Percentiles rank a stretch among this genome's conserved stretches.
These are phyloP conservation scores for Lepidopterella palustris DNA, from an alignment of 495 filamentous ascomycete genomes.

Conservation along the genomic window DNA sequence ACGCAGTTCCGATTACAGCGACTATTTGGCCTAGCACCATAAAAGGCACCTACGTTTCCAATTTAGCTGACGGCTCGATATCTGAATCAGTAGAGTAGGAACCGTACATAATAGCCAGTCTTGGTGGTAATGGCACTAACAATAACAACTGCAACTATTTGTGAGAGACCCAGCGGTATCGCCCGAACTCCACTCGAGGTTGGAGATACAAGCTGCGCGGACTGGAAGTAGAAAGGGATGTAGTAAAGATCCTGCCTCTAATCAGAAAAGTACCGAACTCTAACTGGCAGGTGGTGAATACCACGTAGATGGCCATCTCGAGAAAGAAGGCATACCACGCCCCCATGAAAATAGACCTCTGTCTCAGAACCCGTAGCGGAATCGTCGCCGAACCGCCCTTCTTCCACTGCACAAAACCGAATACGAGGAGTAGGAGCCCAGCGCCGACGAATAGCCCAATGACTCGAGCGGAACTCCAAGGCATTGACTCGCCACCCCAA, in stretches of 20 bases:
- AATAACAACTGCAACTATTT: background rate
- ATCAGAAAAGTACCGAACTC: background rate
- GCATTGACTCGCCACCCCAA: slow-evolving; percentile 8
- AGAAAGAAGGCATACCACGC: slow-evolving; percentile 29
- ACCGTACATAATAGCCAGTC: background rate
- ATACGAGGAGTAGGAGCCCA: slow-evolving; percentile 14
- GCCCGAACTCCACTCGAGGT: background rate
- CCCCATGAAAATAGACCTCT: slow-evolving; percentile 17
- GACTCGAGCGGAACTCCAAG: slow-evolving; percentile 5
- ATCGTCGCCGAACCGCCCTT: slow-evolving; percentile 19
- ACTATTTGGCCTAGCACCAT: background rate
- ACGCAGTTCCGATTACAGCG: background rate
- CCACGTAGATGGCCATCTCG: slow-evolving; percentile 26
- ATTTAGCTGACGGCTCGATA: background rate
- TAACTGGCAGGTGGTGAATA: background rate
- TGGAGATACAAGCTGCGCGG: slow-evolving; percentile 13
- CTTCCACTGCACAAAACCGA: slow-evolving; percentile 5
- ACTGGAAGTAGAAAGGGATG: slow-evolving; percentile 34
- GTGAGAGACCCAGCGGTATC: background rate
- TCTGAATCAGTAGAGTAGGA: background rate
- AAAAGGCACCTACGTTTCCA: background rate
- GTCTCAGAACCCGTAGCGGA: slow-evolving; percentile 17
- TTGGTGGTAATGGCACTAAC: background rate
- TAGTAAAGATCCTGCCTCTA: slow-evolving; percentile 15
- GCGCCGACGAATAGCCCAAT: slow-evolving; percentile 16